Base-by-base conservation (phyloP, 768 basidiomycete genomes). In the Suillus variegatus region DNA sequence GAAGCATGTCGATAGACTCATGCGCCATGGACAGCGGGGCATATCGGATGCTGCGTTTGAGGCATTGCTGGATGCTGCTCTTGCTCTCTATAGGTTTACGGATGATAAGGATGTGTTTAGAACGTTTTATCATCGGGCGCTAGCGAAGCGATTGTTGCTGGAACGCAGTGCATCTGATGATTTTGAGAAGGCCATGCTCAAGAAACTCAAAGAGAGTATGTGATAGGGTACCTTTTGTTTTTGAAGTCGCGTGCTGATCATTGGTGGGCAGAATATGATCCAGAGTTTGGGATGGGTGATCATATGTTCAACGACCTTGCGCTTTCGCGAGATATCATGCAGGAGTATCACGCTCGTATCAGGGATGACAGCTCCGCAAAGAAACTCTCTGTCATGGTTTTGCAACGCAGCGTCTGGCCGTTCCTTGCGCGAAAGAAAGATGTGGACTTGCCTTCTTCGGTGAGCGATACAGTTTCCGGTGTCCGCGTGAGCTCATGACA, bases 51-150 rank as follows among this genome's bases (percentile, higher is more conserved):
- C 74, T 16, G 85, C 84, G 40, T 95, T 92, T 75, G 84, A 88
- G 60, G 75, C 77, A 2, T 73, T 85, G 62, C 78, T 97, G 65
- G 87, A 93, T 64, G 82, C 79, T 9, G 91, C 86, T 4, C 80
- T 97, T 32, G 85, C 79, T 8, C 77, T 98, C 63, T 97, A 95
- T 76, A 82, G 93, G 62, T 96, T 87, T 74, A 95, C 93, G 6
- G 90, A 94, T 61, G 94, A 96, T 73, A 95, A 94, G 74, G 95
- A 97, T 72, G 93, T 97, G 40, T 98, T 97, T 76, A 86, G 95
- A 70, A 89, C 90, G 35, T 97, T 95, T 77, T 98, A 97, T 75
- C 91, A 91, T 77, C 88, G 93, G 13, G 87, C 89, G 44, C 78
- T 97, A 43, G 92, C 95, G n/a, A 95, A 93, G 80, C 85, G 95